Evolutionary conservation across 2,329 filamentous ascomycete genomes (phyloP).

Genomic region (Endothia cerciana): DNA sequence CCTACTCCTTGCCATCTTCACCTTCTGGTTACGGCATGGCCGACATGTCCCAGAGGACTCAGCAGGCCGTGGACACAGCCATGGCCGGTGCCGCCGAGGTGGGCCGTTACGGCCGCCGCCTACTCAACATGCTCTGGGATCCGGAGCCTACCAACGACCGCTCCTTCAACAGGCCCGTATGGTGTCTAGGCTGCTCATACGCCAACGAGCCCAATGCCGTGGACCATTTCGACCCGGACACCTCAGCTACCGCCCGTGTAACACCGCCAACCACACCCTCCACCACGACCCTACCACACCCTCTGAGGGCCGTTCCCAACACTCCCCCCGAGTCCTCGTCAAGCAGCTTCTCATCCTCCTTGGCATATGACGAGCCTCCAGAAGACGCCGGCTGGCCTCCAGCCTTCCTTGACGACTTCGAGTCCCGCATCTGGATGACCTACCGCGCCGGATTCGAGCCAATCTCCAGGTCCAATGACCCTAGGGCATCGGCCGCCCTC

Average conservation of each 20-base stretch:
- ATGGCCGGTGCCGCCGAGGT: slow-evolving; percentile 53
- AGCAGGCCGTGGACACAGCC: slow-evolving; percentile 41
- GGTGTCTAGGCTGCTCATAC: slow-evolving; percentile 72
- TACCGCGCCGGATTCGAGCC: slow-evolving; percentile 85
- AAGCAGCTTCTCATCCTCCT: slow-evolving; percentile 56
- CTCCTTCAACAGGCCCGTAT: slow-evolving; percentile 69
- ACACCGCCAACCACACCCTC: slow-evolving; percentile 29
- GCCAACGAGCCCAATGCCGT: slow-evolving; percentile 41
- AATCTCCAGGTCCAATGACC: slow-evolving; percentile 79
- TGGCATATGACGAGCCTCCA: slow-evolving; percentile 51
- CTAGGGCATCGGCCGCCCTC: slow-evolving; percentile 70
- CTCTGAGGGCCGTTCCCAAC: slow-evolving; percentile 39
- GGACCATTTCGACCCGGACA: slow-evolving; percentile 20
- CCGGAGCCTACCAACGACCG: slow-evolving; percentile 83
- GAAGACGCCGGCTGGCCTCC: slow-evolving; percentile 74
- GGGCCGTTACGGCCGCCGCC: slow-evolving; percentile 73
- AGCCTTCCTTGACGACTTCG: slow-evolving; percentile 88
- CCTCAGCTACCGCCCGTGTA: slow-evolving; percentile 27
- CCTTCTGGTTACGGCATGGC: slow-evolving; percentile 11
- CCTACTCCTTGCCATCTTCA: background rate
- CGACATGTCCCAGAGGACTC: slow-evolving; percentile 28
- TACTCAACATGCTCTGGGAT: slow-evolving; percentile 92
- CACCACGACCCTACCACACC: slow-evolving; percentile 13
- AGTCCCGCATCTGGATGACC: slow-evolving; percentile 93
- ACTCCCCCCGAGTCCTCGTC: slow-evolving; percentile 54